Evolutionary conservation across 257 asterid species (phyloP), one percentile per base, ranked within the genome.

Genomic region (Capsicum rhomboideum): DNA sequence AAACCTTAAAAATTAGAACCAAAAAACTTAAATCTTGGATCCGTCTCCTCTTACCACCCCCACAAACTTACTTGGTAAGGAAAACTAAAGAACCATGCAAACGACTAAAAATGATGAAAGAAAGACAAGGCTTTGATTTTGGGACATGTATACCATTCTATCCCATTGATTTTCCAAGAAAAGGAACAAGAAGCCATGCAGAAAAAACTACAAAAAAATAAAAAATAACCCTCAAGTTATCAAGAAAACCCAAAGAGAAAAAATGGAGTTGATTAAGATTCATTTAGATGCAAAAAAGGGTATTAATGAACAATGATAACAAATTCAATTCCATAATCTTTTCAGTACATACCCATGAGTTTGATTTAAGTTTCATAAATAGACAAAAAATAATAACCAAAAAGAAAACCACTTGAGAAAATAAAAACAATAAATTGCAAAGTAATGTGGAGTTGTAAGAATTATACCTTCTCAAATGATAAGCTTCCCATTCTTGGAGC

Each of bases 401-500:
- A 67, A 31, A 71, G 5, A 21, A 7, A 9, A 34, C n/a, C 1
- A 20, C n/a, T 54, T 56, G 26, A 20, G 6, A 55, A 40, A 1
- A 5, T 2, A 34, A 28, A 29, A 18, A 63, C 13, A 2, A 64
- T 4, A n/a, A n/a, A 14, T 29, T 66, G n/a, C 46, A 29, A 66
- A 66, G 21, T 66, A 29, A 29, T 66, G 40, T 8, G 44, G 10
- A 66, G 8, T 66, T 31, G 23, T 16, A 46, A 44, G 34, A 42
- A 46, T 75, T 21, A 75, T 75, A 75, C 81, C 81, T 75, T 75
- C 61, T 75, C 81, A 75, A 75, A 75, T 75, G 81, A 49, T 49
- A 75, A 49, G 81, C 81, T 75, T 23, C 81, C 81, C 81, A 75
- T 75, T 75, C 16, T 75, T 75, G 81, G 21, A 75, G 81, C 81